Evolutionary conservation across 192 early-diverging fungal species (phyloP).

Genomic region (Pilaira anomala): DNA sequence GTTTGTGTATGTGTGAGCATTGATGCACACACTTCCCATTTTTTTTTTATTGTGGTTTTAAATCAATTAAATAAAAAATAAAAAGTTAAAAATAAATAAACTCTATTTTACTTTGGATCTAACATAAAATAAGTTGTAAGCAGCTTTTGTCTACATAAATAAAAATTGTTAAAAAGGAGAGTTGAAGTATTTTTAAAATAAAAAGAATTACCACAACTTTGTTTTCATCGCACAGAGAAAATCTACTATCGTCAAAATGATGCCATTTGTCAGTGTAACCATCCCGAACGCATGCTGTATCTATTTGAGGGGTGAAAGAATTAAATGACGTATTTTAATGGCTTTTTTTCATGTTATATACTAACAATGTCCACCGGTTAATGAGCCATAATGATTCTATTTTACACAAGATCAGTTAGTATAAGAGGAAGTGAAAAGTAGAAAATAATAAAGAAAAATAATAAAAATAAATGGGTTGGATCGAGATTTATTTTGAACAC

Average conservation of each 20-base stretch:
- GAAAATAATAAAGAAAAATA: too few relatives aligned
- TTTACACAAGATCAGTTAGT: not conserved
- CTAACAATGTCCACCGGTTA: constrained; percentile 71
- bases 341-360: constrained; percentile 33
- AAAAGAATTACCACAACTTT: constrained; percentile 48
- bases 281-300: constrained; percentile 69
- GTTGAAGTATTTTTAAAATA: not conserved
- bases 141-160: constrained; percentile 44
- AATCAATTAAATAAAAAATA: not conserved
- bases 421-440: too few relatives aligned
- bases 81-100: not conserved
- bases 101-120: constrained; percentile 27
- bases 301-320: not conserved
- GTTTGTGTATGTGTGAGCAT: not conserved
- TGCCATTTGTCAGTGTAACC: constrained; percentile 68
- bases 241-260: constrained; percentile 80
- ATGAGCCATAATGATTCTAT: constrained; percentile 70
- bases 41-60: not conserved
- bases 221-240: constrained; percentile 52
- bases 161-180: not conserved
- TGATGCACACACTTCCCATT: not conserved
- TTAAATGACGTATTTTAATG: constrained; percentile 18
- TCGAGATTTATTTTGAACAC: constrained; percentile 1
- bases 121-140: constrained; percentile 62
- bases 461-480: not conserved